Conservation (phyloP, 352 stramenopile genomes). For the Pythium vanterpoolii region DNA sequence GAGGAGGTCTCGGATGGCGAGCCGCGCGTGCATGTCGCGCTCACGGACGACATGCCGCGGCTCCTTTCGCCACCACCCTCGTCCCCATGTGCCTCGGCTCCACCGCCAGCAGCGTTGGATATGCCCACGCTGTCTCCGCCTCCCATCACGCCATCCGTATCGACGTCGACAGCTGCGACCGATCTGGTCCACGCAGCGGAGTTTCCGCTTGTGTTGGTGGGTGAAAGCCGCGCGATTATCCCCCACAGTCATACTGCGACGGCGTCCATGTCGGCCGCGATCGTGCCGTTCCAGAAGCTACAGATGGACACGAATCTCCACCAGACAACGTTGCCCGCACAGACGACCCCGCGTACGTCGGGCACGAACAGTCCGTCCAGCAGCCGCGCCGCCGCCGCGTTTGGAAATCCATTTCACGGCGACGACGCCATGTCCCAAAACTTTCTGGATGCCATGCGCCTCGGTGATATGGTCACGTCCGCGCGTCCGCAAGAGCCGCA, state of each 20-base stretch:
- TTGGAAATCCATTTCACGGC: slow-evolving; percentile 18
- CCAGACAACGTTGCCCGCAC: slow-evolving; percentile 53
- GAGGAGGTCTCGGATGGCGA: slow-evolving; percentile 38
- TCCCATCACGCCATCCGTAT: not conserved
- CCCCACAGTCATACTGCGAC: not conserved
- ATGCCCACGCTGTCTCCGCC: slow-evolving; percentile 2
- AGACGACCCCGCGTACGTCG: not conserved
- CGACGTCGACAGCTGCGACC: not conserved
- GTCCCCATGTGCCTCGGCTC: not conserved
- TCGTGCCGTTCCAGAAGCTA: slow-evolving; percentile 83
- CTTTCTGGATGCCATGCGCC: slow-evolving; percentile 64
- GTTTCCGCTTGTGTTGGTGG: slow-evolving; percentile 61
- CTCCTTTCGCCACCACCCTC: not conserved
- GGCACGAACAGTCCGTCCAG: slow-evolving; percentile 14
- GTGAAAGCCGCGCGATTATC: slow-evolving; percentile 10
- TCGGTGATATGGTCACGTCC: slow-evolving; percentile 42
- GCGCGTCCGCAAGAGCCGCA: slow-evolving; percentile 58
- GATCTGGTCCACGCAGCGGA: slow-evolving; percentile 19
- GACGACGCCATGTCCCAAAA: slow-evolving; percentile 44
- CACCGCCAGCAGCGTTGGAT: not conserved
- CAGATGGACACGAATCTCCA: slow-evolving; percentile 77
- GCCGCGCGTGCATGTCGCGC: slow-evolving; percentile 46
- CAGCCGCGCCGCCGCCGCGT: not conserved
- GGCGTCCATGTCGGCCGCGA: slow-evolving; percentile 36
- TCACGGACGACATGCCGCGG: slow-evolving; percentile 20